phyloP scores from a whole-genome alignment of 352 stramenopile species.

The Phytophthora palmivora region DNA sequence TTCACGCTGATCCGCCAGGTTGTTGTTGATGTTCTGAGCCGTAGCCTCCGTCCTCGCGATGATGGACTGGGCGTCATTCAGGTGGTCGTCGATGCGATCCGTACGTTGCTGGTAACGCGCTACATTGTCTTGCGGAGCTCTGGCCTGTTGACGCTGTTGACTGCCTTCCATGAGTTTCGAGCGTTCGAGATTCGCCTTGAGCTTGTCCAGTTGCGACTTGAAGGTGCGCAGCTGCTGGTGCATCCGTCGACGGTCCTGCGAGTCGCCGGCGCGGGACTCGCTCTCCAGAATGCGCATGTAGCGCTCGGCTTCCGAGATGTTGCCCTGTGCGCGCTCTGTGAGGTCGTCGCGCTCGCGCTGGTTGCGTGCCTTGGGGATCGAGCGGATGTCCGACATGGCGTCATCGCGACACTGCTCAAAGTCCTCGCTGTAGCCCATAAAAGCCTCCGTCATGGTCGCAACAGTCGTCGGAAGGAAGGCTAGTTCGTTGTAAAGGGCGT shows the following conservation, averaged over 20 bases:
- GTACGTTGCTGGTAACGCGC: conserved; percentile 76
- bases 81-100: conserved; percentile 72
- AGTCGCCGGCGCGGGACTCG: conserved; percentile 78
- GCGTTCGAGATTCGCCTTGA: conserved; percentile 83
- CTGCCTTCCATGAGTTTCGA: conserved; percentile 80
- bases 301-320: conserved; percentile 81
- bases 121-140: conserved; percentile 70
- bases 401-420: conserved; percentile 88
- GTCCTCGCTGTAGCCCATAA: conserved; percentile 85
- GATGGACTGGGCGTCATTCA: conserved; percentile 71
- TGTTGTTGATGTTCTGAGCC: conserved; percentile 72
- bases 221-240: conserved; percentile 85
- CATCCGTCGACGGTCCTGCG: conserved; percentile 84
- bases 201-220: conserved; percentile 88
- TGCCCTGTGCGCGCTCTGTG: conserved; percentile 60
- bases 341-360: conserved; percentile 54
- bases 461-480: conserved; percentile 5
- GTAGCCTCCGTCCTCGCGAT: conserved; percentile 77
- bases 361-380: conserved; percentile 52
- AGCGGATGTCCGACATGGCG: conserved; percentile 73
- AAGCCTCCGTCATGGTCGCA: conserved; percentile 74
- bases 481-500: conserved; percentile 4
- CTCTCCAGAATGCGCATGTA: conserved; percentile 88
- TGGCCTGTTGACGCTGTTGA: conserved; percentile 64
- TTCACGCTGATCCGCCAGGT: conserved; percentile 71